Percentiles rank a stretch among this genome's conserved stretches.
Evolutionary conservation across 2,329 filamentous ascomycete genomes (phyloP).

Genomic region (Shiraia sp.): DNA sequence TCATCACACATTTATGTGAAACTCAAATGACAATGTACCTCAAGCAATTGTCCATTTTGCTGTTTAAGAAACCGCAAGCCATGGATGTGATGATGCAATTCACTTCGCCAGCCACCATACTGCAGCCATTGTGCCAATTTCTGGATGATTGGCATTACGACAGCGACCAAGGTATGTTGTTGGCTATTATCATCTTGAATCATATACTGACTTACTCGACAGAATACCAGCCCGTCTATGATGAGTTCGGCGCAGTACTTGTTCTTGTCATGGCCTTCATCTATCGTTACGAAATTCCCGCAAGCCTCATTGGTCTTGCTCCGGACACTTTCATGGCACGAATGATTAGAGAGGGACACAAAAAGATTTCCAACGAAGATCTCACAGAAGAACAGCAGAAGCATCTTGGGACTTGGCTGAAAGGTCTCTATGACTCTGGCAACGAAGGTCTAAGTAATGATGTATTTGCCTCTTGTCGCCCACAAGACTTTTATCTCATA

Average conservation of each 20-base stretch:
- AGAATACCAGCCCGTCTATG: conserved; percentile 85
- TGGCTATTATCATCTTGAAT: no score
- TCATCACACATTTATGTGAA: conserved; percentile 69
- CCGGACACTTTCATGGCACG: conserved; percentile 70
- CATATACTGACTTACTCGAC: conserved; percentile 46
- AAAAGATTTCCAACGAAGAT: conserved; percentile 61
- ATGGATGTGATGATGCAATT: conserved; percentile 79
- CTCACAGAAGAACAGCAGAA: conserved; percentile 67
- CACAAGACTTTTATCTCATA: conserved; percentile 80
- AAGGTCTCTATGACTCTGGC: conserved; percentile 68
- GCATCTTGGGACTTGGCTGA: conserved; percentile 75
- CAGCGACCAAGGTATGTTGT: conserved; percentile 66
- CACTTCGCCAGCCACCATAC: conserved; percentile 68
- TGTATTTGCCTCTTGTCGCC: conserved; percentile 78
- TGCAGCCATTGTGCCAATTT: conserved; percentile 74
- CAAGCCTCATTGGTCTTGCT: conserved; percentile 66
- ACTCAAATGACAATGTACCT: conserved; percentile 81
- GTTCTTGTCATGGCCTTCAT: conserved; percentile 74
- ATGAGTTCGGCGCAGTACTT: conserved; percentile 79
- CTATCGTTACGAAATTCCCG: conserved; percentile 72
- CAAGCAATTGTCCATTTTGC: conserved; percentile 71
- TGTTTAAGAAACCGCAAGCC: conserved; percentile 72
- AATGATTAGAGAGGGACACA: conserved; percentile 63
- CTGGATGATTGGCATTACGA: conserved; percentile 81
- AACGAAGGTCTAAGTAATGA: conserved; percentile 78